Evolutionary conservation across 2,329 filamentous ascomycete genomes (phyloP), one percentile per base, ranked within the genome.

Genomic region (Massarina eburnea): DNA sequence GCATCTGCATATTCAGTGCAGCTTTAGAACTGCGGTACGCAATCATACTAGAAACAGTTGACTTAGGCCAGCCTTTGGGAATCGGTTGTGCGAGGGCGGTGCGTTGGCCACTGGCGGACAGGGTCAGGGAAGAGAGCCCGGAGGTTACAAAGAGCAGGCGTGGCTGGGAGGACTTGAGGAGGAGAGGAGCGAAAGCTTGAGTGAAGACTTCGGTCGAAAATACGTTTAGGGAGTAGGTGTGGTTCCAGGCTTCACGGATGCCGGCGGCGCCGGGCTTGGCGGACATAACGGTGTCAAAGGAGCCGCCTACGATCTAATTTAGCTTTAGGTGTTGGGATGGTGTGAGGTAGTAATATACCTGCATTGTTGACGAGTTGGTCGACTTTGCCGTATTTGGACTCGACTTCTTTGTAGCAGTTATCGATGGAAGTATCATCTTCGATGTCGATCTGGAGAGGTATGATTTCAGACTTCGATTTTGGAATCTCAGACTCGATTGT

Each of bases 281-380:
- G 3, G 48, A 39, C 44, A 70, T 58, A 4, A 71, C 49, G 3
- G 18, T 19, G 46, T 82, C 79, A 52, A 76, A 76, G n/a, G 58
- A 58, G 24, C 66, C 73, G 20, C 77, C 74, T 73, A 45, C 30
- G 4, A 7, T n/a, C 12, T 17, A 15, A 18, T 48, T 32, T 18
- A 12, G 14, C 20, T 32, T 32, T 35, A 10, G 24, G 14, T 19
- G n/a, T 22, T 40, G 7, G 5, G 15, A 20, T 3, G 8, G 0
- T 34, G 48, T n/a, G n/a, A n/a, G n/a, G n/a, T n/a, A n/a, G n/a
- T n/a, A n/a, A n/a, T n/a, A 34, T 64, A 73, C 78, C 80, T 0
- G 77, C 81, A 43, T 84, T 84, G 64, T 83, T 83, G 46, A 84
- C 61, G 0, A 84, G 70, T 1, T 71, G 63, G 39, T 84, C 80